Evolutionary conservation across 768 basidiomycete species (phyloP).

Genomic region (Tricholoma sp.): DNA sequence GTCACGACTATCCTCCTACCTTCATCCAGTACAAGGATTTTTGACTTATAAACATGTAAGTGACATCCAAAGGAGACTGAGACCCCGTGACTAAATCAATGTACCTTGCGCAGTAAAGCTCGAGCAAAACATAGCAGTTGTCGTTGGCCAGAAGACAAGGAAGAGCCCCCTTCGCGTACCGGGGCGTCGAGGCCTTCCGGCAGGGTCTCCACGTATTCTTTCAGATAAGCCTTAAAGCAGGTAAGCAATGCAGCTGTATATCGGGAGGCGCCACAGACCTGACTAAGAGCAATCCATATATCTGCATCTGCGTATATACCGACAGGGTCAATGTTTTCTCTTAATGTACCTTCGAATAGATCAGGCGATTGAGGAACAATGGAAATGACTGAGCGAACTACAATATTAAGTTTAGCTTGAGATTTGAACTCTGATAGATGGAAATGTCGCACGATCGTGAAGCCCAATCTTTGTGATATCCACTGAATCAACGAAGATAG

Average conservation of each 20-base stretch:
- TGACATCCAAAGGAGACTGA: background rate
- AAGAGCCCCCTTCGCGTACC: constrained; percentile 75
- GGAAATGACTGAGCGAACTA: constrained; percentile 73
- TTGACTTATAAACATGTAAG: constrained; percentile 42
- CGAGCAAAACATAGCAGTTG: constrained; percentile 89
- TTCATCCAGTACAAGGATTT: constrained; percentile 92
- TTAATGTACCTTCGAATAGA: constrained; percentile 66
- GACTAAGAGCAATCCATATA: constrained; percentile 84
- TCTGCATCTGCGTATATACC: constrained; percentile 69
- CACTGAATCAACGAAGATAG: constrained; percentile 67
- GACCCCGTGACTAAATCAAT: background rate
- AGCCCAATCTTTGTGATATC: constrained; percentile 76
- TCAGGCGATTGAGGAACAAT: constrained; percentile 84
- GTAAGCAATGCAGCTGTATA: background rate
- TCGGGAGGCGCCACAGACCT: constrained; percentile 28
- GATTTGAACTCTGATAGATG: background rate
- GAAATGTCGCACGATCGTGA: constrained; percentile 48
- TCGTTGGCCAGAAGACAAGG: constrained; percentile 79
- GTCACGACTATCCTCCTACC: constrained; percentile 33
- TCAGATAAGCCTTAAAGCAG: constrained; percentile 51
- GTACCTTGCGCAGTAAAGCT: constrained; percentile 72
- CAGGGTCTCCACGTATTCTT: constrained; percentile 60
- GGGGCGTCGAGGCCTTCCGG: constrained; percentile 67
- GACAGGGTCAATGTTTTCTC: constrained; percentile 89
- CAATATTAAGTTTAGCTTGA: background rate